Evolutionary conservation across 2,329 filamentous ascomycete genomes (phyloP).

Genomic region (Esteya vermicola): DNA sequence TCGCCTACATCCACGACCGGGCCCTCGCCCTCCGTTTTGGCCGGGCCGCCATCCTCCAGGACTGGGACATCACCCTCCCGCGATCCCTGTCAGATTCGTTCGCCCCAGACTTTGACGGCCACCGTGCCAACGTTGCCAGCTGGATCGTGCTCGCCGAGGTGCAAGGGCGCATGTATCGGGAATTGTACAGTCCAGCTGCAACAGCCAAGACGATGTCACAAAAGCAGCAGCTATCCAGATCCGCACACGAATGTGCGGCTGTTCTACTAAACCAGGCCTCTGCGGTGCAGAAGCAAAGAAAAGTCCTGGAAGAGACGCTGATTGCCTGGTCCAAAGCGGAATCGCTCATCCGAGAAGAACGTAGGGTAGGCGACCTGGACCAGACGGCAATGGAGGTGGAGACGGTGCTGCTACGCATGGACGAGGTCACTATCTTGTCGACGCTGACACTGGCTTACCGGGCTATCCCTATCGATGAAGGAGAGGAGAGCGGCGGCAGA

Average conservation of each 20-base stretch:
- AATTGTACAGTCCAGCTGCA: slow-evolving; percentile 37
- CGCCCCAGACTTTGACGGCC: slow-evolving; percentile 20
- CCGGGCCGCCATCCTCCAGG: slow-evolving; percentile 40
- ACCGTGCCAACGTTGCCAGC: slow-evolving; percentile 31
- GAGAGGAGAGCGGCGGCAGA: background rate
- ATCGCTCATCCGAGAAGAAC: background rate
- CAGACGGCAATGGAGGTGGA: slow-evolving; percentile 1
- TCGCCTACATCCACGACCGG: slow-evolving; percentile 29
- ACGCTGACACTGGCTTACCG: slow-evolving; percentile 37
- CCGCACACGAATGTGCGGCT: slow-evolving; percentile 23
- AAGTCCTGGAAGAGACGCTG: background rate
- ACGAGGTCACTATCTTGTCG: slow-evolving; percentile 32
- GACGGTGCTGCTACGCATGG: slow-evolving; percentile 26
- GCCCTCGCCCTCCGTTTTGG: slow-evolving; percentile 44
- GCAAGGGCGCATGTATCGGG: slow-evolving; percentile 43
- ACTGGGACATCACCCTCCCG: slow-evolving; percentile 36
- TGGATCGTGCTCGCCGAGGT: slow-evolving; percentile 43
- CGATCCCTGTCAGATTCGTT: slow-evolving; percentile 16
- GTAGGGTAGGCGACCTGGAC: background rate
- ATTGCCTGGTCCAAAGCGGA: background rate
- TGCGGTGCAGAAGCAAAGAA: background rate
- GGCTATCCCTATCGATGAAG: slow-evolving; percentile 21
- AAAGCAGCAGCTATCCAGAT: slow-evolving; percentile 23
- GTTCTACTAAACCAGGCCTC: slow-evolving; percentile 17
- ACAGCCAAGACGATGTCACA: too few species aligned